Evolutionary conservation across 2,329 filamentous ascomycete genomes (phyloP).

Genomic region (Curvularia sp.): DNA sequence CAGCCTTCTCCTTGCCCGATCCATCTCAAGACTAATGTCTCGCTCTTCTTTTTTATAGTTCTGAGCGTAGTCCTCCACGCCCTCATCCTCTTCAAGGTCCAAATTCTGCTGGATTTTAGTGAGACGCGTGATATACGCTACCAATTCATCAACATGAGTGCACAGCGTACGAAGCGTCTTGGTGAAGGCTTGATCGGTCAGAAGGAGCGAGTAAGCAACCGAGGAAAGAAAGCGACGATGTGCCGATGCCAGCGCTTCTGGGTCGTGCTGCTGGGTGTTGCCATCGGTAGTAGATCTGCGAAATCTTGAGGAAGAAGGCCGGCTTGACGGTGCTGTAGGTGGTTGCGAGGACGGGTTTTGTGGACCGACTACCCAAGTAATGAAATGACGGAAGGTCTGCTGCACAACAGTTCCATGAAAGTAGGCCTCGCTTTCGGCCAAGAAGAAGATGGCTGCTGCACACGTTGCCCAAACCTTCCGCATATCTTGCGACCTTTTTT

Average conservation of each 20-base stretch:
- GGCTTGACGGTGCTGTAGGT: constrained; percentile 14
- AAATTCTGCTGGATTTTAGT: constrained; percentile 78
- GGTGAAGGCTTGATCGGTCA: constrained; percentile 70
- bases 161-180: constrained; percentile 71
- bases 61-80: constrained; percentile 67
- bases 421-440: constrained; percentile 86
- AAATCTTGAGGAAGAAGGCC: constrained; percentile 10
- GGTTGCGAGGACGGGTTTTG: constrained; percentile 9
- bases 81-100: constrained; percentile 82
- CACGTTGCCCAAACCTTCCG: constrained; percentile 89
- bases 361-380: constrained; percentile 69
- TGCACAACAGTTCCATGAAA: constrained; percentile 89
- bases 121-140: constrained; percentile 77
- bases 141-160: constrained; percentile 79
- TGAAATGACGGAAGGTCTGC: constrained; percentile 80
- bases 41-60: constrained; percentile 72
- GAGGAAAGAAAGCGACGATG: constrained; percentile 77
- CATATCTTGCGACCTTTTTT: constrained; percentile 70
- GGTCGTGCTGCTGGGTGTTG: constrained; percentile 66
- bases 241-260: constrained; percentile 80
- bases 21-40: constrained; percentile 70
- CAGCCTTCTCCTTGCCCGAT: constrained; percentile 68
- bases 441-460: constrained; percentile 84
- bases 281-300: constrained; percentile 11
- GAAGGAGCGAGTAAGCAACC: constrained; percentile 63